Evolutionary conservation across 805 yeast species (phyloP).

Genomic region (Candida succiphila): DNA sequence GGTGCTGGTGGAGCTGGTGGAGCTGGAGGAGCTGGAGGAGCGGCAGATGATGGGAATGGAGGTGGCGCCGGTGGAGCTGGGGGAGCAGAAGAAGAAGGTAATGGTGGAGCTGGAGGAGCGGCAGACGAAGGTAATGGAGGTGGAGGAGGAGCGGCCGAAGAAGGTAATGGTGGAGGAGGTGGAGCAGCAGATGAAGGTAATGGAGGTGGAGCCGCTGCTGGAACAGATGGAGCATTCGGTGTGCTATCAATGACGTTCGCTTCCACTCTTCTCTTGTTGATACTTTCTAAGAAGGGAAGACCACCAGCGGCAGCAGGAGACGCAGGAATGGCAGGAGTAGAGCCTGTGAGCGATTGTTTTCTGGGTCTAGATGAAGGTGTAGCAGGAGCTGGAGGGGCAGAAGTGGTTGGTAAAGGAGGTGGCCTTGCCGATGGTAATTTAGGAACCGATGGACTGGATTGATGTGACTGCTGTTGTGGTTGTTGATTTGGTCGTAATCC

Average conservation of each 20-base stretch:
- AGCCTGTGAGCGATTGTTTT: too few relatives aligned
- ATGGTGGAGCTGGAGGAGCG: constrained; percentile 12
- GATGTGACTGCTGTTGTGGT: constrained; percentile 4
- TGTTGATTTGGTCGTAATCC: constrained; percentile 10
- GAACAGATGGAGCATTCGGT: constrained; percentile 11
- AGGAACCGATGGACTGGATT: constrained; percentile 7
- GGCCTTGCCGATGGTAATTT: constrained; percentile 12
- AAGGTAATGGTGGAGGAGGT: constrained; percentile 2
- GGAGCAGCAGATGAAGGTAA: constrained; percentile 1
- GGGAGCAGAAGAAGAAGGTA: constrained; percentile 13
- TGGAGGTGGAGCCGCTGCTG: constrained; percentile 11
- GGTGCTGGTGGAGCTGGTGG: constrained; percentile 15
- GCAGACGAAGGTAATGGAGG: constrained; percentile 19
- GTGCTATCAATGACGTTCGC: constrained; percentile 34
- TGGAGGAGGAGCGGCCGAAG: constrained; percentile 4
- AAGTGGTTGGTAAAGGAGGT: constrained; percentile 3
- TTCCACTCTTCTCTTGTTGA: constrained; percentile 45
- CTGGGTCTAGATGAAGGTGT: constrained; percentile 11
- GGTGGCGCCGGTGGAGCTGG: constrained; percentile 9
- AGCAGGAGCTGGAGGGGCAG: constrained; percentile 8
- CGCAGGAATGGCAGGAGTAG: constrained; percentile 4
- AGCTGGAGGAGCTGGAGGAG: constrained; percentile 6
- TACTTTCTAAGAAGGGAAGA: constrained; percentile 49
- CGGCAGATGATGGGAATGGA: constrained; percentile 2
- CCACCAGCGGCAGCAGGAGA: constrained; percentile 1